phyloP scores from a whole-genome alignment of 345 rosid genomes.

The Rhizophora apiculata region DNA sequence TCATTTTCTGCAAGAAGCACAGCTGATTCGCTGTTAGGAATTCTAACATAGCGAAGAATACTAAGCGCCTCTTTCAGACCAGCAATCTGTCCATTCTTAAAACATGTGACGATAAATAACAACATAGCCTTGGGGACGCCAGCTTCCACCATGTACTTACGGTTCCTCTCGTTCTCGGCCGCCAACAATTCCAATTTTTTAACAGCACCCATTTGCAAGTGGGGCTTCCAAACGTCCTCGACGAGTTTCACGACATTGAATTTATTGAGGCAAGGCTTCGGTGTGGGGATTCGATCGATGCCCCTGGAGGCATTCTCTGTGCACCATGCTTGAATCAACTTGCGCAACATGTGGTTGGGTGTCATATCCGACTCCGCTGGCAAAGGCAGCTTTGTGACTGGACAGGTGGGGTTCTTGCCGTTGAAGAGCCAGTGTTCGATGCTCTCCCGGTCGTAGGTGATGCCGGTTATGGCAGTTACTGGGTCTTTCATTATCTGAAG shows the following conservation, averaged over 20 bases:
- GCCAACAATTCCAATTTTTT: slow-evolving; percentile 45
- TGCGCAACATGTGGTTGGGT: slow-evolving; percentile 72
- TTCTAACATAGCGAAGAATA: slow-evolving; percentile 36
- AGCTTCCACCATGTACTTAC: slow-evolving; percentile 50
- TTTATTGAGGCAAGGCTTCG: slow-evolving; percentile 42
- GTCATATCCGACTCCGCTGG: slow-evolving; percentile 57
- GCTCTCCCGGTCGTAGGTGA: slow-evolving; percentile 78
- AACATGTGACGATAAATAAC: slow-evolving; percentile 31
- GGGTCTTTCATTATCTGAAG: slow-evolving; percentile 88
- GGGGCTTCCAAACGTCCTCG: slow-evolving; percentile 25
- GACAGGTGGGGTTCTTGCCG: slow-evolving; percentile 38
- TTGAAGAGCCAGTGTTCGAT: slow-evolving; percentile 67
- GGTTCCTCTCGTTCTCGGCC: slow-evolving; percentile 42
- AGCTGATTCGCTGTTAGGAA: slow-evolving; percentile 36
- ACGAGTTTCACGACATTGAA: slow-evolving; percentile 36
- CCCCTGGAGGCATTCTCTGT: slow-evolving; percentile 48
- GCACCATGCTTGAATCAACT: slow-evolving; percentile 71
- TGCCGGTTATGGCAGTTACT: slow-evolving; percentile 66
- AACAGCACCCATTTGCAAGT: slow-evolving; percentile 26
- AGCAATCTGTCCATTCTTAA: slow-evolving; percentile 10
- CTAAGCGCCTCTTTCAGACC: slow-evolving; percentile 54
- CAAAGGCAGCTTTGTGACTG: slow-evolving; percentile 61
- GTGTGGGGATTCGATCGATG: slow-evolving; percentile 52
- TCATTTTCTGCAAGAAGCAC: slow-evolving; percentile 29
- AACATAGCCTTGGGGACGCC: slow-evolving; percentile 44